phyloP scores from a whole-genome alignment of 176 grass and related monocot species.

The Oryza officinalis region DNA sequence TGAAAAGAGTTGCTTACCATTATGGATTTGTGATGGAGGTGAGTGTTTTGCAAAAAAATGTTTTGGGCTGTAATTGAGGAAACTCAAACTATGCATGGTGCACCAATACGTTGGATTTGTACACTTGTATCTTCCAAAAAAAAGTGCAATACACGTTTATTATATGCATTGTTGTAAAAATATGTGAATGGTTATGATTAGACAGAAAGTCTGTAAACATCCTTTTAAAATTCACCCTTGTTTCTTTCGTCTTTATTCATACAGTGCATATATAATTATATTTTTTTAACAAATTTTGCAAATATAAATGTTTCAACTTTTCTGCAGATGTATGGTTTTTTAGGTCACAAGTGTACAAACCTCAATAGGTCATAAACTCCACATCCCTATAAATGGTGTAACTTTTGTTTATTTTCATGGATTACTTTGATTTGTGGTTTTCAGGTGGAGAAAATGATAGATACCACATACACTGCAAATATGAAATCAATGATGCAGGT shows the following conservation, averaged over 20 bases:
- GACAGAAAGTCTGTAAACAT: background rate
- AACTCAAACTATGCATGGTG: background rate
- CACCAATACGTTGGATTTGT: background rate
- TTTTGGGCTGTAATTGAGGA: background rate
- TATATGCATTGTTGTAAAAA: background rate
- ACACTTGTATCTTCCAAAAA: background rate
- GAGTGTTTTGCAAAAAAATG: constrained; percentile 30
- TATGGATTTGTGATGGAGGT: constrained; percentile 96
- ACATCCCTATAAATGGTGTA: background rate
- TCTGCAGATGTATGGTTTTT: background rate
- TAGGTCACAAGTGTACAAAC: background rate
- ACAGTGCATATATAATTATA: too few species aligned
- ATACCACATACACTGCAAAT: constrained; percentile 90
- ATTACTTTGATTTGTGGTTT: constrained; percentile 28
- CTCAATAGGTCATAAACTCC: background rate
- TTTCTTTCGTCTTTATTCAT: too few species aligned
- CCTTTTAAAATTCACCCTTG: too few species aligned
- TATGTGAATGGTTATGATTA: background rate
- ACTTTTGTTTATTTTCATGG: constrained; percentile 4
- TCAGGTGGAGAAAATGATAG: constrained; percentile 87
- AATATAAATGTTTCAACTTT: background rate
- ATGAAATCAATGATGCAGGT: constrained; percentile 95
- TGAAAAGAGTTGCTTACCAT: constrained; percentile 81
- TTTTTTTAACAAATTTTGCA: too few species aligned
- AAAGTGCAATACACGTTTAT: background rate